These are phyloP conservation scores for Scheffersomyces ergatensis DNA, from an alignment of 805 yeast species.

Conservation along the genomic window DNA sequence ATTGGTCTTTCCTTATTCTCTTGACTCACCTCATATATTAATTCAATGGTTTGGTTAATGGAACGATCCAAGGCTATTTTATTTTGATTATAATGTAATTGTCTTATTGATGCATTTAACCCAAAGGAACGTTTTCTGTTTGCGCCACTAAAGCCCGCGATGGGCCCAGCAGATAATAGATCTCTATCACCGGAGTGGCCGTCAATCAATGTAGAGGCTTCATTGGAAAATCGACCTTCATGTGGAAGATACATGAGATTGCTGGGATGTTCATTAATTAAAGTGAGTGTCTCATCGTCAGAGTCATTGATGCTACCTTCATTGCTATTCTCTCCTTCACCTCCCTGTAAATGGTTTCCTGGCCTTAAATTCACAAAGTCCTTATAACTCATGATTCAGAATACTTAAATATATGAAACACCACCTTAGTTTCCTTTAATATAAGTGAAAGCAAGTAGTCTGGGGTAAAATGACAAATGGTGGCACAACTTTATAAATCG, in stretches of 20 bases:
- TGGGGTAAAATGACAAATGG: constrained; percentile 1
- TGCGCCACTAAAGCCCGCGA: background rate
- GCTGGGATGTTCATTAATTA: constrained; percentile 11
- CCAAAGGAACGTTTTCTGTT: constrained; percentile 10
- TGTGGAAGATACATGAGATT: constrained; percentile 29
- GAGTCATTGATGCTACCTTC: constrained; percentile 6
- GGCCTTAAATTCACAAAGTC: constrained; percentile 6
- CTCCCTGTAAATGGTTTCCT: background rate
- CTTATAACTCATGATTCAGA: constrained; percentile 5
- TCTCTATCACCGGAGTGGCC: constrained; percentile 22
- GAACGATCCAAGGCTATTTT: constrained; percentile 62
- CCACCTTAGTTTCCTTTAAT: background rate
- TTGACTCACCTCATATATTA: constrained; percentile 47
- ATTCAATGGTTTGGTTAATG: constrained; percentile 50
- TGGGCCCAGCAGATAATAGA: constrained; percentile 6
- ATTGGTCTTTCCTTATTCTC: constrained; percentile 65
- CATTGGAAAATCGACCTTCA: constrained; percentile 26
- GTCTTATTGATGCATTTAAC: constrained; percentile 61
- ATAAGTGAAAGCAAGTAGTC: background rate
- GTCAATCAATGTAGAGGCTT: constrained; percentile 26
- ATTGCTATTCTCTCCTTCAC: constrained; percentile 7
- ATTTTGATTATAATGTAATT: constrained; percentile 74
- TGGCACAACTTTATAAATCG: constrained; percentile 5
- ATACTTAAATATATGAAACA: background rate
- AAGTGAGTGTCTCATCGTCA: constrained; percentile 8